Percentiles rank a stretch among this genome's conserved stretches.
Conservation (phyloP, 306 rosid species). For the Acacia crassicarpa region DNA sequence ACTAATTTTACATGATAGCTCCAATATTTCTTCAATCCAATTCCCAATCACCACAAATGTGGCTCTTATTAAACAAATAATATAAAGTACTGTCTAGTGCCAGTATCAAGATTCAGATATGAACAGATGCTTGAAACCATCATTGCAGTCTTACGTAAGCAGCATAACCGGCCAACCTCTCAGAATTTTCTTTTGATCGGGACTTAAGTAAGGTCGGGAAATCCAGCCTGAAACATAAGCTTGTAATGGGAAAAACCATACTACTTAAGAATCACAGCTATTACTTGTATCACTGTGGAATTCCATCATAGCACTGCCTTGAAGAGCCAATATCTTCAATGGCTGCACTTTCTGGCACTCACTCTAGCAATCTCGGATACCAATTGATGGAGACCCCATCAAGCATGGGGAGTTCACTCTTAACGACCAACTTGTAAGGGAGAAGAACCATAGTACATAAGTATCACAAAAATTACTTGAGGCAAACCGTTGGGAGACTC, state of each 20-base stretch:
- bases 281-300: background rate
- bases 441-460: too few species aligned
- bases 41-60: conserved; percentile 7
- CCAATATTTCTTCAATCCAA: background rate
- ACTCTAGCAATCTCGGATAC: background rate
- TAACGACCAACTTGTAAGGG: too few species aligned
- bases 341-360: background rate
- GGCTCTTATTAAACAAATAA: background rate
- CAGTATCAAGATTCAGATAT: background rate
- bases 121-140: background rate
- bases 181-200: background rate
- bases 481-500: too few species aligned
- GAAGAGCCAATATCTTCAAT: background rate
- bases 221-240: background rate
- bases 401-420: background rate
- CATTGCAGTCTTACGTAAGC: background rate
- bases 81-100: background rate
- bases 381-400: background rate
- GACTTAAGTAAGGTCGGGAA: background rate
- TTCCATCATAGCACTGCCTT: background rate
- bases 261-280: background rate
- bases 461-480: too few species aligned
- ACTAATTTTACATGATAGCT: background rate
- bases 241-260: background rate
- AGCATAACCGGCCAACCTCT: background rate